These are phyloP conservation scores for Psidium friedrichsthalianum DNA, from an alignment of 345 rosid genomes.

Conservation along the genomic window DNA sequence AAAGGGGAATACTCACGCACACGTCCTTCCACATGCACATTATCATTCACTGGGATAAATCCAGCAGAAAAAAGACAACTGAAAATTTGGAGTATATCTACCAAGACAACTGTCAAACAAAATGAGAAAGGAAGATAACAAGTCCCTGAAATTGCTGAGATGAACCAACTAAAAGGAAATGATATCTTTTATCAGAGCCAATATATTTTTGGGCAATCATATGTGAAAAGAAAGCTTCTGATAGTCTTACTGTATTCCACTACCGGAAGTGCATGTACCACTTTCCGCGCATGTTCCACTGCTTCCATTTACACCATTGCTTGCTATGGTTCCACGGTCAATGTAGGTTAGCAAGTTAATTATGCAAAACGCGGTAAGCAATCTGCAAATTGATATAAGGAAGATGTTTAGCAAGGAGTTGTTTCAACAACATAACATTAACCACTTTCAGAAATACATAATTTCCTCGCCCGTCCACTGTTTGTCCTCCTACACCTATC, in stretches of 20 bases:
- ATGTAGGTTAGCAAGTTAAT: slow-evolving; percentile 75
- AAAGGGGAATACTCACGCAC: not conserved
- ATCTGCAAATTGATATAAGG: slow-evolving; percentile 36
- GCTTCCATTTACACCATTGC: slow-evolving; percentile 95
- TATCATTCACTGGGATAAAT: not conserved
- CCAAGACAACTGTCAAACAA: not conserved
- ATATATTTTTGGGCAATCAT: not conserved
- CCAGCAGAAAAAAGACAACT: not conserved
- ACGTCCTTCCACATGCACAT: not conserved
- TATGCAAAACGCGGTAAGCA: slow-evolving; percentile 68
- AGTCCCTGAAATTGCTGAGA: not conserved
- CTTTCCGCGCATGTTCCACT: slow-evolving; percentile 39
- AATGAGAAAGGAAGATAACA: not conserved
- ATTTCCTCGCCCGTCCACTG: not conserved
- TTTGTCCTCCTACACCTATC: not conserved
- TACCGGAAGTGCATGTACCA: slow-evolving; percentile 71
- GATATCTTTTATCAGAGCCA: not conserved
- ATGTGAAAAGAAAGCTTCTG: not conserved
- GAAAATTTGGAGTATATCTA: not conserved
- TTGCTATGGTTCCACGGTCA: slow-evolving; percentile 93
- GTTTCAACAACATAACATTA: not conserved
- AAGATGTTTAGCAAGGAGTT: not conserved
- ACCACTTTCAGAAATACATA: not conserved
- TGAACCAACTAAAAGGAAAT: not conserved
- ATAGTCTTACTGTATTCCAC: slow-evolving; percentile 83